Conservation (phyloP, 2,329 filamentous ascomycete species). For the Didymella pinodella region DNA sequence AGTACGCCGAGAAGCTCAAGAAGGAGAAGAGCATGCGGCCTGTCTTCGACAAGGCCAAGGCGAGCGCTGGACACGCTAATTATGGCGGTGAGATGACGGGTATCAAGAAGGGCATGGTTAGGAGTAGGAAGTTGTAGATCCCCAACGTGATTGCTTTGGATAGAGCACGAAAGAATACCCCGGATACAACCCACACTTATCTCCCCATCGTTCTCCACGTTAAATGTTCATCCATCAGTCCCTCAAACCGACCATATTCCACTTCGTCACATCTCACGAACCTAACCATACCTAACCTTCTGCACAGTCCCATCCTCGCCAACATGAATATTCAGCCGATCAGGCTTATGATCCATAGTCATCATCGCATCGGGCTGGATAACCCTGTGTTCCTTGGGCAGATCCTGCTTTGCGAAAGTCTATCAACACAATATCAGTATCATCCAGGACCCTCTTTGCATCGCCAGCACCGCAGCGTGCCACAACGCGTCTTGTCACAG, state of each 20-base stretch:
- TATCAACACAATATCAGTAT: conserved; percentile 26
- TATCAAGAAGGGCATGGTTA: conserved; percentile 92
- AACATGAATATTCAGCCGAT: conserved; percentile 60
- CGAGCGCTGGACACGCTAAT: conserved; percentile 65
- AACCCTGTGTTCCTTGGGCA: conserved; percentile 58
- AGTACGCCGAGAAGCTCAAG: conserved; percentile 97
- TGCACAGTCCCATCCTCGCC: conserved; percentile 58
- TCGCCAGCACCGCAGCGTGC: no score
- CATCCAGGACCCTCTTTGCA: no score
- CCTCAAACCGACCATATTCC: not conserved
- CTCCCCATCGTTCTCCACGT: not conserved
- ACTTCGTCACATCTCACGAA: not conserved
- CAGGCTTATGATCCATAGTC: conserved; percentile 59
- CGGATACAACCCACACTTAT: not conserved
- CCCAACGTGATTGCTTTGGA: not conserved
- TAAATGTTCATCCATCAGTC: not conserved
- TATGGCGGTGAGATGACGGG: conserved; percentile 93
- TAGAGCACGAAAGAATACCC: conserved; percentile 9
- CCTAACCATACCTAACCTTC: conserved; percentile 58
- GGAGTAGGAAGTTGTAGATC: conserved; percentile 84
- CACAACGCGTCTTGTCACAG: not conserved
- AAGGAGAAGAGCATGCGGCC: conserved; percentile 88
- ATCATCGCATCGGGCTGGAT: conserved; percentile 56
- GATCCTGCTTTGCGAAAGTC: conserved; percentile 60
- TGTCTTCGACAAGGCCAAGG: conserved; percentile 82